These are phyloP conservation scores for Pseudogymnoascus sp. DNA, from an alignment of 2,329 filamentous ascomycete species.

Conservation along the genomic window DNA sequence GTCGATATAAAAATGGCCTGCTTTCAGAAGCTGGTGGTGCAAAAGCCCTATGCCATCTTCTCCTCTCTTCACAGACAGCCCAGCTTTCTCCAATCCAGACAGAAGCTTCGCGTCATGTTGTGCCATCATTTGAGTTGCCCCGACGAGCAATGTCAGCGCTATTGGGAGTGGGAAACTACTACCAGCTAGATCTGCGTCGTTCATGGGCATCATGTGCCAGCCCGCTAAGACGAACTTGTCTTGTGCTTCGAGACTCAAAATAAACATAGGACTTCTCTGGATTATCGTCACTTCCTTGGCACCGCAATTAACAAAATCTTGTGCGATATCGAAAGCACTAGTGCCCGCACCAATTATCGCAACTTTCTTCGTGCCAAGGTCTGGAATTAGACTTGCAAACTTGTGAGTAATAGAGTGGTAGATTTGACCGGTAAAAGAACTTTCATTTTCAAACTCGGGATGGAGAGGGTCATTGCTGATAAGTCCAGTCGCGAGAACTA, in stretches of 20 bases:
- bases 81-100: conserved; percentile 39
- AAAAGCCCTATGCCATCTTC: conserved; percentile 32
- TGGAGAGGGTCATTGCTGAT: conserved; percentile 31
- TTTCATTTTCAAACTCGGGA: conserved; percentile 36
- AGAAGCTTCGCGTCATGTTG: conserved; percentile 35
- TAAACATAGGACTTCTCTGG: conserved; percentile 43
- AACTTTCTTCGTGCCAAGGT: conserved; percentile 36
- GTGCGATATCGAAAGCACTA: conserved; percentile 21
- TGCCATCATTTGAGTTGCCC: conserved; percentile 35
- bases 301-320: conserved; percentile 24
- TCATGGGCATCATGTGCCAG: neutral
- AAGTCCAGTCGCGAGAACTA: conserved; percentile 43
- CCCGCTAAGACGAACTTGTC: neutral
- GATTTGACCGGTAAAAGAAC: conserved; percentile 35
- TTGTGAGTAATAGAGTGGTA: conserved; percentile 39
- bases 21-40: conserved; percentile 32
- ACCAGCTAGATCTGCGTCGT: neutral
- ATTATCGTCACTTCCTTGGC: conserved; percentile 44
- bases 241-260: neutral
- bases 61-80: conserved; percentile 35
- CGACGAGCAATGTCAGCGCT: conserved; percentile 30
- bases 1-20: conserved; percentile 39
- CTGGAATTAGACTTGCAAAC: conserved; percentile 30
- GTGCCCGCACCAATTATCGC: conserved; percentile 44
- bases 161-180: neutral